Percentiles rank a stretch among this genome's conserved stretches.
Evolutionary conservation across 352 stramenopile species (phyloP).

Genomic region (Thraustochytrium sp.): DNA sequence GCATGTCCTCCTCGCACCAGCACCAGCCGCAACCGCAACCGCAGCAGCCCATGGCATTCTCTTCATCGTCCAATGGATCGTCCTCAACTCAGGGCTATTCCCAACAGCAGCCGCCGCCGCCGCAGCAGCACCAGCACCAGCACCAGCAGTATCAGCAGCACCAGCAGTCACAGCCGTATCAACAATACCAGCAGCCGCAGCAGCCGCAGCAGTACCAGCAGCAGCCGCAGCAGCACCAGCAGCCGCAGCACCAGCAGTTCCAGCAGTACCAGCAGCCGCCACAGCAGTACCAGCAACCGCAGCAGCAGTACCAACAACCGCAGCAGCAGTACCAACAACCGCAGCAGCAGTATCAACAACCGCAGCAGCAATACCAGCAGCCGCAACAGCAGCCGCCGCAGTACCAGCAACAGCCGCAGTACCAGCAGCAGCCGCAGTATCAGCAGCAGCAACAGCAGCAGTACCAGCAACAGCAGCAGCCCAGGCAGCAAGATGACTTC

Average conservation of each 20-base stretch:
- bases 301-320: neutral
- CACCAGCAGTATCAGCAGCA: neutral
- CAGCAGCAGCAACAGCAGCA: slow-evolving; percentile 11
- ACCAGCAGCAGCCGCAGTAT: neutral
- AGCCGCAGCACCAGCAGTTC: neutral
- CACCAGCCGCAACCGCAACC: neutral
- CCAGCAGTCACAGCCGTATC: neutral
- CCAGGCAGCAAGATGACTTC: neutral
- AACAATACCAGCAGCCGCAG: neutral
- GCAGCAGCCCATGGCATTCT: no score
- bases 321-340: neutral
- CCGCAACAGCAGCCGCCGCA: neutral
- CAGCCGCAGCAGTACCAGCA: neutral
- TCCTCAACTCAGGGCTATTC: no score
- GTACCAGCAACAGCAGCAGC: neutral
- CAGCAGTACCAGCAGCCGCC: neutral
- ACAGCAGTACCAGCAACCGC: neutral
- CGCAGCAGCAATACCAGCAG: neutral
- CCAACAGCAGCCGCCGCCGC: neutral
- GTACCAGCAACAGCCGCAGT: neutral
- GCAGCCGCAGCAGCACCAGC: neutral
- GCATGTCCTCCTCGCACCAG: neutral
- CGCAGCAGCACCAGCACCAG: neutral
- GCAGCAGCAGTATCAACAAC: neutral
- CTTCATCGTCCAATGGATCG: no score